Conservation (phyloP, 257 asterid genomes). For the Marsdenia floribunda region DNA sequence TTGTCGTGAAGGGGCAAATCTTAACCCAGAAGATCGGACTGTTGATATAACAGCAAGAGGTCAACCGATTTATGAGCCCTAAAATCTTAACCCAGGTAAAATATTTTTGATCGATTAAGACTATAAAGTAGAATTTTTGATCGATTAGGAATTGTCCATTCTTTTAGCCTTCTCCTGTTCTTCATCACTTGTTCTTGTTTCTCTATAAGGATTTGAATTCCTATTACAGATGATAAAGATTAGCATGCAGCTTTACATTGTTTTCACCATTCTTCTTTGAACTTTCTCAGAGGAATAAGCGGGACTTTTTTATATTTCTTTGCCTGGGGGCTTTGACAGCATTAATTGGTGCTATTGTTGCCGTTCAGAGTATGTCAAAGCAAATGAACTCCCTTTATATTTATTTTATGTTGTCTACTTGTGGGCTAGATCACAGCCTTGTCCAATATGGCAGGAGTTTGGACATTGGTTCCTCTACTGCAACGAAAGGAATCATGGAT, state of each 20-base stretch:
- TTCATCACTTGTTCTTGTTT: not conserved
- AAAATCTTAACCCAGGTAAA: no score
- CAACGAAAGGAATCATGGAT: slow-evolving; percentile 57
- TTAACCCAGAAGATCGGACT: no score
- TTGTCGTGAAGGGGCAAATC: no score
- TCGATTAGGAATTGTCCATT: no score
- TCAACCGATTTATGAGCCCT: no score
- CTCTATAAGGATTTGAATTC: not conserved
- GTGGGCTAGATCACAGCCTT: slow-evolving; percentile 4
- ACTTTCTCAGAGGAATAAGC: slow-evolving; percentile 71
- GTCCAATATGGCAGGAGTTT: slow-evolving; percentile 52
- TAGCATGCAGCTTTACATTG: slow-evolving; percentile 1
- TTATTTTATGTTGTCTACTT: not conserved
- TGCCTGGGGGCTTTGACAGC: slow-evolving; percentile 72
- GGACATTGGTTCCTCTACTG: slow-evolving; percentile 54
- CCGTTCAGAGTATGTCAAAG: slow-evolving; percentile 66
- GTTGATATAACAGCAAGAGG: no score
- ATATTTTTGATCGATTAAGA: no score
- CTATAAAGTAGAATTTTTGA: no score
- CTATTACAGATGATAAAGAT: not conserved
- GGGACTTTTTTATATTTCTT: slow-evolving; percentile 77
- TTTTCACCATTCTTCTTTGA: slow-evolving; percentile 17
- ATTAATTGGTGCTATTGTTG: slow-evolving; percentile 42
- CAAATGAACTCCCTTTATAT: slow-evolving; percentile 15
- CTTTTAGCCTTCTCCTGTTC: no score